A percentile compares a stretch with the other conserved stretches of the same genome.
Evolutionary conservation across 768 basidiomycete species (phyloP).

Genomic region (Leccinum rimulosum): DNA sequence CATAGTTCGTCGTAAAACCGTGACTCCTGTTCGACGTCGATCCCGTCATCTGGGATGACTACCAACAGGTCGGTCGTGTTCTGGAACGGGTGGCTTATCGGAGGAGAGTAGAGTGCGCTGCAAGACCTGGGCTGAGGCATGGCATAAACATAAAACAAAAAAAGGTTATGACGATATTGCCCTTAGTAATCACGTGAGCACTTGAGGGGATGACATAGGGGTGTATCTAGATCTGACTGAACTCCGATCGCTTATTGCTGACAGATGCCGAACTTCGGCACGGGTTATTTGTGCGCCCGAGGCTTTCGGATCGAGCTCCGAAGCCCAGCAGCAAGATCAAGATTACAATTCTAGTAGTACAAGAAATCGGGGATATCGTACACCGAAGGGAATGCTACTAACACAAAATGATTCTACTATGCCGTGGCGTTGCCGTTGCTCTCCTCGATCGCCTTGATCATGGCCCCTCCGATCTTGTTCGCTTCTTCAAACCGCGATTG

Average conservation of each 20-base stretch:
- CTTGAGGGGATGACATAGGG: neutral
- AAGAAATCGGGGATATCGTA: neutral
- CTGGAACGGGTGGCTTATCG: slow-evolving; percentile 42
- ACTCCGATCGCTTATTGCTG: neutral
- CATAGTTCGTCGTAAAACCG: slow-evolving; percentile 64
- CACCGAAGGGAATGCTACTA: neutral
- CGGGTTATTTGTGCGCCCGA: neutral
- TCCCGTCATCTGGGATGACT: slow-evolving; percentile 50
- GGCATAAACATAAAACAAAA: neutral
- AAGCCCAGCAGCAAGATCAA: neutral
- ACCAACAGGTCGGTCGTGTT: slow-evolving; percentile 48
- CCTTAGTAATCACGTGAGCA: neutral
- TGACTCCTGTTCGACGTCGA: slow-evolving; percentile 69
- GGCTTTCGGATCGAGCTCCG: neutral
- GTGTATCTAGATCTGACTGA: neutral
- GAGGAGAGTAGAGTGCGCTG: slow-evolving; percentile 3
- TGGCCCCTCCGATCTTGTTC: slow-evolving; percentile 74
- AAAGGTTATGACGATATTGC: neutral
- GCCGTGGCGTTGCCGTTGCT: slow-evolving; percentile 31
- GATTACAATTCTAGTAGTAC: neutral
- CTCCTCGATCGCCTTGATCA: slow-evolving; percentile 86
- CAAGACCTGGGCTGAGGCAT: slow-evolving; percentile 13
- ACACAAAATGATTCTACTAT: neutral
- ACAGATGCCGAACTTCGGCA: neutral
- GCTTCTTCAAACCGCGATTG: slow-evolving; percentile 86